Evolutionary conservation across 257 asterid species (phyloP).

Genomic region (Penstemon eatonii): DNA sequence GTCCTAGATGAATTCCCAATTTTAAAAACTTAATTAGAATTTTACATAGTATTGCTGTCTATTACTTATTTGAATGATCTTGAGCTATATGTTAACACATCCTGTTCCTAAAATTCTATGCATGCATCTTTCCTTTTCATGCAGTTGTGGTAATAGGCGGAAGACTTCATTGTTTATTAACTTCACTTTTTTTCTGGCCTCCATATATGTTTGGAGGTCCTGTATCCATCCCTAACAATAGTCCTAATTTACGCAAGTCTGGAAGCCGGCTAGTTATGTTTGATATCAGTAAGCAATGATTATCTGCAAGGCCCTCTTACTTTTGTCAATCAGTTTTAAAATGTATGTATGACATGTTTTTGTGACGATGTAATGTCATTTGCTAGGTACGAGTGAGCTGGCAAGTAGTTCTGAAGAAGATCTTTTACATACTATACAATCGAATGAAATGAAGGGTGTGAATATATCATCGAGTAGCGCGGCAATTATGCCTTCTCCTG

Average conservation of each 20-base stretch:
- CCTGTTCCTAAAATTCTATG: constrained; percentile 21
- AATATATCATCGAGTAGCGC: constrained; percentile 58
- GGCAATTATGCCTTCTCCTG: constrained; percentile 86
- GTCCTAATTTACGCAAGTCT: constrained; percentile 92
- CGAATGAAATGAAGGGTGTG: constrained; percentile 78
- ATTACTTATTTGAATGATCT: constrained; percentile 2
- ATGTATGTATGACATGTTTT: constrained; percentile 15
- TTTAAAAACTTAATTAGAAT: too few relatives aligned
- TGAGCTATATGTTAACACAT: constrained; percentile 9
- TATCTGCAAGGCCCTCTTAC: constrained; percentile 8
- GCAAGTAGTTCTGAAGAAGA: constrained; percentile 65
- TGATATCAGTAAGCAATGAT: constrained; percentile 61
- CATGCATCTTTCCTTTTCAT: constrained; percentile 16
- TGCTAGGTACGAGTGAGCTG: constrained; percentile 48
- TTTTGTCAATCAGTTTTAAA: constrained; percentile 16
- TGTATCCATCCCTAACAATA: constrained; percentile 58
- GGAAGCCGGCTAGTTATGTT: constrained; percentile 87
- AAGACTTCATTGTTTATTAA: constrained; percentile 28
- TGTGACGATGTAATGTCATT: constrained; percentile 24
- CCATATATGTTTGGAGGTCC: constrained; percentile 96
- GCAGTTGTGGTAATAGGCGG: constrained; percentile 35
- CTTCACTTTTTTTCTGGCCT: constrained; percentile 36
- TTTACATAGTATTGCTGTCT: too few relatives aligned
- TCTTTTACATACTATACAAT: constrained; percentile 44
- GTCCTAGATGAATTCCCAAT: too few relatives aligned